Conservation (phyloP, 805 yeast species). For the Lipomyces sp. region DNA sequence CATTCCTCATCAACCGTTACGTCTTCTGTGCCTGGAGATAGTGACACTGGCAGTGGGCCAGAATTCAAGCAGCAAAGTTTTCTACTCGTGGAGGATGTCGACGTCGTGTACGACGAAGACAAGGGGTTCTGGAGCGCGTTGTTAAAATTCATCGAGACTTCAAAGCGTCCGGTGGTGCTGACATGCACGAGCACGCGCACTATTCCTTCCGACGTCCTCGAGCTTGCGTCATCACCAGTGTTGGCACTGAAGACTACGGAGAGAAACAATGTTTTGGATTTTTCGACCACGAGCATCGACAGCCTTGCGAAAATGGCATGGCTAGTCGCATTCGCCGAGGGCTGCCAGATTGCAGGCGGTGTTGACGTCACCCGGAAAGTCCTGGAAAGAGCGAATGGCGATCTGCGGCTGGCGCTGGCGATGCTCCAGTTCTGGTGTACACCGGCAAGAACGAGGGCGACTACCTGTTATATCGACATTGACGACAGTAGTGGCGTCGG, state of each 20-base stretch:
- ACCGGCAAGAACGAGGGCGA: neutral
- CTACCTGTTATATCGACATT: too few relatives aligned
- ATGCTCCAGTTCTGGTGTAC: constrained; percentile 22
- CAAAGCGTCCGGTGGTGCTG: constrained; percentile 67
- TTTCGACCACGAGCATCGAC: constrained; percentile 26
- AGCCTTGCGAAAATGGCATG: constrained; percentile 33
- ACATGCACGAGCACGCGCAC: constrained; percentile 53
- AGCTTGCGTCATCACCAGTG: constrained; percentile 42
- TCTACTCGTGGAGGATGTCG: constrained; percentile 82
- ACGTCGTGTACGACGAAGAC: constrained; percentile 72
- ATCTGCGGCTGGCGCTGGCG: constrained; percentile 28
- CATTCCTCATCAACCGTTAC: constrained; percentile 37
- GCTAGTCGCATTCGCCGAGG: constrained; percentile 39
- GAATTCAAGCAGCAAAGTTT: constrained; percentile 54
- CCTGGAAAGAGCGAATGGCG: constrained; percentile 28
- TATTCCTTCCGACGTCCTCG: constrained; percentile 50
- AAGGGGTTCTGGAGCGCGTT: constrained; percentile 76
- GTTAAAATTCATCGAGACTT: constrained; percentile 54
- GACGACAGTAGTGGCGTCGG: too few relatives aligned
- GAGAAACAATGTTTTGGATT: constrained; percentile 42
- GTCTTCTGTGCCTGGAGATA: neutral
- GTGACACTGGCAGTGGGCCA: too few relatives aligned
- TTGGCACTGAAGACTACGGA: too few relatives aligned
- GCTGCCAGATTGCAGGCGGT: constrained; percentile 33
- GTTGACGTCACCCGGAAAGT: constrained; percentile 25